Base-by-base conservation (phyloP, 2,329 filamentous ascomycete genomes). In the Trichoderma sp. region DNA sequence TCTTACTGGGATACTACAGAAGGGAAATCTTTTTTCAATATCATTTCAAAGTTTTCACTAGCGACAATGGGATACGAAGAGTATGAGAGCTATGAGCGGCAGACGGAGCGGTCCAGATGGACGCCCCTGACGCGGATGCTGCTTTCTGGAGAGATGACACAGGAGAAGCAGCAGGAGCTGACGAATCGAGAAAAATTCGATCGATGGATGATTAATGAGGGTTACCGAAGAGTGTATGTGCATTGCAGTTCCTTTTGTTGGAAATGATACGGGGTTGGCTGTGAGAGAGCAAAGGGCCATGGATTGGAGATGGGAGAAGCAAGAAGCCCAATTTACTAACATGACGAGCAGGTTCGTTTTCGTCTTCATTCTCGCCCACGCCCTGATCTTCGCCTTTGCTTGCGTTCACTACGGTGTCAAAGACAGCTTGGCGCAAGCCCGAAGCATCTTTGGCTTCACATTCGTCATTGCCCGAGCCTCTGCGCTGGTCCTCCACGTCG, bases 141-240 rank as follows among this genome's bases (percentile, higher is more conserved):
- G 77, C 86, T 94, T 78, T 93, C 92, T 68, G 92, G 92, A 61
- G 91, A 94, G 82, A 91, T 94, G 87, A 92, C 89, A 67, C 89
- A 89, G 75, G 90, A 93, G 77, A 87, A 84, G 75, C 89, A 91
- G 73, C 89, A 89, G 77, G 86, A 89, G 68, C 82, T 95, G 74
- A 88, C 88, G 29, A 80, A 87, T 72, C 86, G 87, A 76, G 91
- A 95, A 79, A 91, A 87, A 77, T 91, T 95, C 76, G 91, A 94
- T 79, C 85, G 89, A 73, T 96, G 92, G 92, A 94, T 96, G 92
- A 91, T 95, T 71, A 95, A 95, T 78, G 92, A 95, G 78, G 92
- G 92, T 71, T 94, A 93, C 78, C 86, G 91, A 77, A 85, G 91
- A 88, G 85, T 95, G 88, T 93, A 84, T 69, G 90, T 86, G 31